These are phyloP conservation scores for Hanseniaspora pseudoguilliermondii DNA, from an alignment of 805 yeast genomes.

Conservation along the genomic window DNA sequence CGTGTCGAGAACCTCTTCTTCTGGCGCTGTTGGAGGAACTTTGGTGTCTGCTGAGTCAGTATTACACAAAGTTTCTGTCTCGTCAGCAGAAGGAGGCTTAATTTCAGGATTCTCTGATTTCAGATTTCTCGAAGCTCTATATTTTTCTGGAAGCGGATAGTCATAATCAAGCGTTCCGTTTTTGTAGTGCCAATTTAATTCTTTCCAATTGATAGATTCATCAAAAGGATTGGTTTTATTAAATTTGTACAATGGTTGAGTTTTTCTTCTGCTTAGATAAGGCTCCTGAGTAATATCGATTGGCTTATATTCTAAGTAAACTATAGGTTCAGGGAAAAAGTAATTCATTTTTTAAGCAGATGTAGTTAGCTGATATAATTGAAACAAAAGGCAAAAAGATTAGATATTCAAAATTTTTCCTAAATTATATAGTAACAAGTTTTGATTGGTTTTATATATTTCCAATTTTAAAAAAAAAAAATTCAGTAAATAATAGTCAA, in stretches of 20 bases:
- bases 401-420: too few species aligned
- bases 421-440: too few species aligned
- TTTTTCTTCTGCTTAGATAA: neutral
- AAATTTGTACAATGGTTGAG: neutral
- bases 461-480: too few species aligned
- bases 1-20: neutral
- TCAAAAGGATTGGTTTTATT: neutral
- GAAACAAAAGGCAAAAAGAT: too few species aligned
- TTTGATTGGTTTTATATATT: too few species aligned
- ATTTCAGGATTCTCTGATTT: neutral
- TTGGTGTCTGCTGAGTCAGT: neutral
- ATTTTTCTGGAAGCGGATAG: neutral
- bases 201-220: neutral
- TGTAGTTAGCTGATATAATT: too few species aligned
- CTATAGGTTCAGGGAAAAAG: neutral
- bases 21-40: neutral
- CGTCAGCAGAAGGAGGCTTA: neutral
- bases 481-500: too few species aligned
- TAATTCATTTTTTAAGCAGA: neutral
- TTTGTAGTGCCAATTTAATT: neutral
- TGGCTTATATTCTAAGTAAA: neutral
- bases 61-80: neutral
- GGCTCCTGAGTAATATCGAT: neutral
- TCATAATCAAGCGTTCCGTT: slow-evolving; percentile 8
- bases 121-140: neutral